These are phyloP conservation scores for Chaetomiaceae sp. DNA, from an alignment of 2,329 filamentous ascomycete genomes.

Conservation along the genomic window DNA sequence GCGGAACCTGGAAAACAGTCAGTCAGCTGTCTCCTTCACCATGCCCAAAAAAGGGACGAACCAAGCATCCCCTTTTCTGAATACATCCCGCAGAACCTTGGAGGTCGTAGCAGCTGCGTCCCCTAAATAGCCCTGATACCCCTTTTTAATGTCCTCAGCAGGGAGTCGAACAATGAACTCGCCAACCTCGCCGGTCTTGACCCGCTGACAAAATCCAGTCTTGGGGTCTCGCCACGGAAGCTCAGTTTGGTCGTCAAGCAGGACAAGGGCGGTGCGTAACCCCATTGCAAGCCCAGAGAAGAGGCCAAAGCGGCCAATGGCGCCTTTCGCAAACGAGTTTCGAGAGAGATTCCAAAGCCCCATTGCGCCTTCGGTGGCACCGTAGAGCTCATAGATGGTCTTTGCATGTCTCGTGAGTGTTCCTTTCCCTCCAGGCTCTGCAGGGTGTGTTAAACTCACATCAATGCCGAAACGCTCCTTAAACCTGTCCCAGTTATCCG, in stretches of 20 bases:
- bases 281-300: slow-evolving; percentile 54
- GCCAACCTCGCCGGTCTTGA: slow-evolving; percentile 59
- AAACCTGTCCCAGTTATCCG: slow-evolving; percentile 80
- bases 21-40: not conserved
- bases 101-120: slow-evolving; percentile 64
- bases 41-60: not conserved
- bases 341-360: slow-evolving; percentile 68
- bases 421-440: no score
- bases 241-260: slow-evolving; percentile 67
- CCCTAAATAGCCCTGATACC: slow-evolving; percentile 78
- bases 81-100: slow-evolving; percentile 71
- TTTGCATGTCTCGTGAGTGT: no score
- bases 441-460: no score
- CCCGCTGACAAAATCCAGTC: slow-evolving; percentile 63
- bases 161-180: slow-evolving; percentile 71
- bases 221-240: slow-evolving; percentile 61
- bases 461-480: slow-evolving; percentile 76
- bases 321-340: slow-evolving; percentile 68
- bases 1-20: slow-evolving; percentile 51
- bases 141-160: slow-evolving; percentile 53
- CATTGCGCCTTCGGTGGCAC: slow-evolving; percentile 66
- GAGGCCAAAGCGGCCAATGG: slow-evolving; percentile 68
- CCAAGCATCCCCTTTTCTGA: slow-evolving; percentile 71
- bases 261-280: slow-evolving; percentile 52
- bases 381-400: slow-evolving; percentile 75